Evolutionary conservation across 2,329 filamentous ascomycete species (phyloP).

Genomic region (Pyricularia sp.): DNA sequence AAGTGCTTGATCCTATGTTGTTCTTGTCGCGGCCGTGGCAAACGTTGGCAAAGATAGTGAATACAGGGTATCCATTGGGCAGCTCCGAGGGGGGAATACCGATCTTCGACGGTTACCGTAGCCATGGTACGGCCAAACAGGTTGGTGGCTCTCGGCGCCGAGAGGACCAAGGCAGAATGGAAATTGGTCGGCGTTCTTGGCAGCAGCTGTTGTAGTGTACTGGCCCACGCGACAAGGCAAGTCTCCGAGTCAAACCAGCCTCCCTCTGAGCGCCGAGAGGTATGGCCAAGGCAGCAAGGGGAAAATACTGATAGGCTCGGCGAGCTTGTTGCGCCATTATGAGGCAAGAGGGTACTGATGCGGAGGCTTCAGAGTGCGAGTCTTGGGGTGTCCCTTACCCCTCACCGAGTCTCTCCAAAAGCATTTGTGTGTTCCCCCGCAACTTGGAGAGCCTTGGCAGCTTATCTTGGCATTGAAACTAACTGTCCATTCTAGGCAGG

Average conservation of each 20-base stretch:
- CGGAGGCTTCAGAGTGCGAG: not conserved
- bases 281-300: too few species aligned
- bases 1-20: not conserved
- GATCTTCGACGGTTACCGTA: not conserved
- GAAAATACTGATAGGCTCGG: too few species aligned
- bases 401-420: not conserved
- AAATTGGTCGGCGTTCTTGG: not conserved
- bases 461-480: not conserved
- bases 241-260: too few species aligned
- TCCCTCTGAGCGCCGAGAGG: too few species aligned
- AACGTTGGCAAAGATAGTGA: slow-evolving; percentile 1
- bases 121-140: not conserved
- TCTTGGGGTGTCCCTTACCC: not conserved
- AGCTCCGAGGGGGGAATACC: not conserved
- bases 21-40: not conserved
- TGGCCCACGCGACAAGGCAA: not conserved
- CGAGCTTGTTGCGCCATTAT: not conserved
- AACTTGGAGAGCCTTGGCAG: not conserved
- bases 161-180: not conserved
- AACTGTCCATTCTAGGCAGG: not conserved
- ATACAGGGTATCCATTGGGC: not conserved
- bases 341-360: not conserved
- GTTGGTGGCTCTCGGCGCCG: not conserved
- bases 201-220: not conserved
- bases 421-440: not conserved